Conservation (phyloP, 495 filamentous ascomycete species). For the Penicillium salamii region DNA sequence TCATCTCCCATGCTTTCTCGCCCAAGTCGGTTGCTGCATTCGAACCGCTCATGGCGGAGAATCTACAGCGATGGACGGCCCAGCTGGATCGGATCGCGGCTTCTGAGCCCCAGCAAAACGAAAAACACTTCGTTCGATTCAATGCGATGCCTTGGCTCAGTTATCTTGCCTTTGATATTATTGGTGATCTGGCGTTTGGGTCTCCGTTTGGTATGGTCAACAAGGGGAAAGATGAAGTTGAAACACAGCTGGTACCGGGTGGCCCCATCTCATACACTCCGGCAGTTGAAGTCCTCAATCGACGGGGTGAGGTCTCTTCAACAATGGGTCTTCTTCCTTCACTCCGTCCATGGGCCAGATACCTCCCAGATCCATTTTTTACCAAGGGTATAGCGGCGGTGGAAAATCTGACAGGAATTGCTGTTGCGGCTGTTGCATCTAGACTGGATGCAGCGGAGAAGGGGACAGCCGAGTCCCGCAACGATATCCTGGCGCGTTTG, state of each 20-base stretch:
- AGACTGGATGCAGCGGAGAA: slow-evolving; percentile 56
- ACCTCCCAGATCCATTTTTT: slow-evolving; percentile 42
- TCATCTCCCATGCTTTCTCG: slow-evolving; percentile 73
- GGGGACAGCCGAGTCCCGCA: slow-evolving; percentile 39
- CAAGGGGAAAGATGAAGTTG: slow-evolving; percentile 44
- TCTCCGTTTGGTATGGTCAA: slow-evolving; percentile 41
- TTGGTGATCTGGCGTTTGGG: slow-evolving; percentile 34
- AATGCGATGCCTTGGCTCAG: slow-evolving; percentile 84
- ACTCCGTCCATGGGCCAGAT: slow-evolving; percentile 34
- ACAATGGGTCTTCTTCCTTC: slow-evolving; percentile 35
- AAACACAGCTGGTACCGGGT: slow-evolving; percentile 31
- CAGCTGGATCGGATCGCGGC: slow-evolving; percentile 60
- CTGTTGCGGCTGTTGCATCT: slow-evolving; percentile 66
- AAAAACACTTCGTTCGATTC: slow-evolving; percentile 43
- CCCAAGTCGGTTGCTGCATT: slow-evolving; percentile 70
- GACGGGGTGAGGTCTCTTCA: slow-evolving; percentile 37
- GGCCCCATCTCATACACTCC: slow-evolving; percentile 30
- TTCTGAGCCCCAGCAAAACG: slow-evolving; percentile 5
- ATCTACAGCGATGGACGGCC: slow-evolving; percentile 61
- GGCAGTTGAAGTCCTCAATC: slow-evolving; percentile 38
- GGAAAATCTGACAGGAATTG: slow-evolving; percentile 47
- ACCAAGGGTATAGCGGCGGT: slow-evolving; percentile 34
- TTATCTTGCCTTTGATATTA: slow-evolving; percentile 69
- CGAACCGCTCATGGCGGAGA: slow-evolving; percentile 72
- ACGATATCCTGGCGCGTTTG: slow-evolving; percentile 70